Evolutionary conservation across 2,329 filamentous ascomycete species (phyloP).

Genomic region (Raffaelea albimanens): DNA sequence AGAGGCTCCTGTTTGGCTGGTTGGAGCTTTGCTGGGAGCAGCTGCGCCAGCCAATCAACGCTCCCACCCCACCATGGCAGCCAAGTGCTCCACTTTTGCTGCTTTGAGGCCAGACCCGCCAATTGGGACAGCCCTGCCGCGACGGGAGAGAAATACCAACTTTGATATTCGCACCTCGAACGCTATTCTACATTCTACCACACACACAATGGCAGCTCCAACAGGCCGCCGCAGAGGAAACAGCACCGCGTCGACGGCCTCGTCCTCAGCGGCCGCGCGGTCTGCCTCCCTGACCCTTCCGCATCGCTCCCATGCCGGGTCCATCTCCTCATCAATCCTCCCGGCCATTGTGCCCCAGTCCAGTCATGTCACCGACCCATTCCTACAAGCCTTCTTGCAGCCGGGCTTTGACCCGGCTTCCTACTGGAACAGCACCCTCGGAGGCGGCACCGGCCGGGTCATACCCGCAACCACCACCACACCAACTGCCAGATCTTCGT

Average conservation of each 20-base stretch:
- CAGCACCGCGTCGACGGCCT: conserved; percentile 27
- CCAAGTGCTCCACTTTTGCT: no score
- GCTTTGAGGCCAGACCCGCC: no score
- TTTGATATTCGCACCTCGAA: no score
- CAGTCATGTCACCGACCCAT: conserved; percentile 59
- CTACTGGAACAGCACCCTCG: conserved; percentile 70
- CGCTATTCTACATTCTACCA: no score
- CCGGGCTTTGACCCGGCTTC: conserved; percentile 77
- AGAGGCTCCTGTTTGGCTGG: no score
- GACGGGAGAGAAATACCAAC: no score
- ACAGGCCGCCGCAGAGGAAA: conserved; percentile 33
- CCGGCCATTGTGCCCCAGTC: conserved; percentile 38
- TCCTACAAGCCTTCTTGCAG: conserved; percentile 65
- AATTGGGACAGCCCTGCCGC: no score
- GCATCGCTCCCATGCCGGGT: no score
- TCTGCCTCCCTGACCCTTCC: background rate
- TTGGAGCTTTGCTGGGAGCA: no score
- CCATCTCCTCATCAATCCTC: background rate
- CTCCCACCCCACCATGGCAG: no score
- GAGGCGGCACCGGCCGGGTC: conserved; percentile 27
- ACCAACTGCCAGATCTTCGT: conserved; percentile 13
- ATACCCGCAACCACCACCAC: background rate
- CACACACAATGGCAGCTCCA: background rate
- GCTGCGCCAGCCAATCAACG: no score
- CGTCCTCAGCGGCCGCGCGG: conserved; percentile 24